phyloP scores from a whole-genome alignment of 1,284 basidiomycete species.

The Ceratobasidium sp. region DNA sequence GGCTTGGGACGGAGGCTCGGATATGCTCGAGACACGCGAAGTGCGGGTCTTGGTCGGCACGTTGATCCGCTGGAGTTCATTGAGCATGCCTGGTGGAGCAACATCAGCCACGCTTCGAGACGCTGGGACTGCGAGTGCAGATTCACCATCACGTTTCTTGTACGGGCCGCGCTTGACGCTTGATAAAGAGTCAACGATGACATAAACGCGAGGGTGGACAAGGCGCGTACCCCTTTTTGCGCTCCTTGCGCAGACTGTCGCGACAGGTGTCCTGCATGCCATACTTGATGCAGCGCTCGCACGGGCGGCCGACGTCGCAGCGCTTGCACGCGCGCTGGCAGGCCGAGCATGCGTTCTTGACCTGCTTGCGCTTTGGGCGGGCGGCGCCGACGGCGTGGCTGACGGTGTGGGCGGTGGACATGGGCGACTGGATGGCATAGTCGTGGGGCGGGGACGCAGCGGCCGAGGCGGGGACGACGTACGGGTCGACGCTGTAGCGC shows the following conservation, averaged over 20 bases:
- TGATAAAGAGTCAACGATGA: neutral
- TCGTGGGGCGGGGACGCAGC: slow-evolving; percentile 14
- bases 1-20: slow-evolving; percentile 8
- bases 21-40: slow-evolving; percentile 28
- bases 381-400: neutral
- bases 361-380: slow-evolving; percentile 79
- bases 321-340: slow-evolving; percentile 93
- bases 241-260: slow-evolving; percentile 85
- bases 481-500: slow-evolving; percentile 24
- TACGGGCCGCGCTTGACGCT: slow-evolving; percentile 86
- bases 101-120: slow-evolving; percentile 28
- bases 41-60: slow-evolving; percentile 28
- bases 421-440: slow-evolving; percentile 5
- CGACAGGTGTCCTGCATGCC: slow-evolving; percentile 83
- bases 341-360: slow-evolving; percentile 91
- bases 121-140: neutral
- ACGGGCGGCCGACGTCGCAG: slow-evolving; percentile 88
- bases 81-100: slow-evolving; percentile 42
- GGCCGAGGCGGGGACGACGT: neutral
- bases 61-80: slow-evolving; percentile 33
- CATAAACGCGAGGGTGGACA: neutral
- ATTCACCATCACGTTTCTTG: slow-evolving; percentile 81
- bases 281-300: slow-evolving; percentile 88
- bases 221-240: slow-evolving; percentile 72
- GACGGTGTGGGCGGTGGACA: neutral